A percentile compares a stretch with the other conserved stretches of the same genome.
These are phyloP conservation scores for Cytospora piceicola DNA, from an alignment of 2,329 filamentous ascomycete genomes.

Conservation along the genomic window DNA sequence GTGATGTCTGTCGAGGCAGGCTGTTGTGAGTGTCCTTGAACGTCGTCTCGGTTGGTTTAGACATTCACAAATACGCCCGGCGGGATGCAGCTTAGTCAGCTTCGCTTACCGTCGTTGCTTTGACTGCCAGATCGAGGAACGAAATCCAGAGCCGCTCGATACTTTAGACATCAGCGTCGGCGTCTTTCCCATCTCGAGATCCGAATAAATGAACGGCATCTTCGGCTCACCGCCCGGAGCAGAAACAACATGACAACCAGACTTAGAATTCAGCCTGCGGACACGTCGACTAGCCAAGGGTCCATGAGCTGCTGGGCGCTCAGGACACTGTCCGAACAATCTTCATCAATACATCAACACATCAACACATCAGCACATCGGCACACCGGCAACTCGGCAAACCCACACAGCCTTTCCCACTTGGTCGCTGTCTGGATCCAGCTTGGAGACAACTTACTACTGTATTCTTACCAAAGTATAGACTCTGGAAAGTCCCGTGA, in stretches of 20 bases:
- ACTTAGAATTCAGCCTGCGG: background rate
- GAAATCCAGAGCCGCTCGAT: background rate
- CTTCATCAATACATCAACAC: background rate
- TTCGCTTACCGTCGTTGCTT: no score
- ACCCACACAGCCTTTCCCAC: background rate
- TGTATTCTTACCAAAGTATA: background rate
- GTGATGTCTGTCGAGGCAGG: no score
- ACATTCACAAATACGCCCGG: no score
- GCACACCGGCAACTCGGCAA: constrained; percentile 17
- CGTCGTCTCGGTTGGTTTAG: no score
- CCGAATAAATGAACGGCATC: background rate
- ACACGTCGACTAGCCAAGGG: background rate
- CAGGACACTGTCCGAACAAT: background rate
- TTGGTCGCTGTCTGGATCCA: background rate
- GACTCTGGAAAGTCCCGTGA: background rate
- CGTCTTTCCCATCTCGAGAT: background rate
- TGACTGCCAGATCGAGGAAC: no score
- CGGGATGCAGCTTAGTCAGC: background rate
- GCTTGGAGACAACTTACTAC: no score
- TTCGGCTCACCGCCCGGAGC: background rate
- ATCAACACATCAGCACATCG: constrained; percentile 2
- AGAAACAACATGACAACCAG: no score
- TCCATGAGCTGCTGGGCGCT: background rate
- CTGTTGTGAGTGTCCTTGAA: no score
- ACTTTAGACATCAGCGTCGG: background rate